Conservation (phyloP, 164 flowering plant species). For the Umbilicus rupestris region DNA sequence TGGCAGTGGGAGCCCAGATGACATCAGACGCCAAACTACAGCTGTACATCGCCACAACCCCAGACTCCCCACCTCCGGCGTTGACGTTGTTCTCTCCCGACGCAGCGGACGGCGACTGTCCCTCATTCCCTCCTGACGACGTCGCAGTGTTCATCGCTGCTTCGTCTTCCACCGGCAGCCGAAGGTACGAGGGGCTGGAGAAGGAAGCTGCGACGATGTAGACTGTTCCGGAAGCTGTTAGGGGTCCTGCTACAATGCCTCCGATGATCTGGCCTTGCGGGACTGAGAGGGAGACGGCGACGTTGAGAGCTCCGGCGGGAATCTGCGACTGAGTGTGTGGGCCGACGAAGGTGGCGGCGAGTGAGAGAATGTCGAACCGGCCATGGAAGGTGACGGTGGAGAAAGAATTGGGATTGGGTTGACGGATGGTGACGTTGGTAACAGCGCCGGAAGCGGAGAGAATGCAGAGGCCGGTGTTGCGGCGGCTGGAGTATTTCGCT, state of each 20-base stretch:
- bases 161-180: constrained; percentile 35
- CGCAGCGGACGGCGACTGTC: constrained; percentile 16
- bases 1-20: constrained; percentile 54
- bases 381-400: constrained; percentile 61
- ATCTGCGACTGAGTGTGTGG: constrained; percentile 17
- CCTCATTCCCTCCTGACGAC: constrained; percentile 13
- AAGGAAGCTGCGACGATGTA: constrained; percentile 43
- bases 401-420: constrained; percentile 41
- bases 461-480: constrained; percentile 39
- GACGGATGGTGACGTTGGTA: constrained; percentile 61
- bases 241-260: constrained; percentile 44
- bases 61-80: no score
- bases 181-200: constrained; percentile 37
- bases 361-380: constrained; percentile 59
- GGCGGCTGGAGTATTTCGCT: constrained; percentile 34
- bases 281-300: constrained; percentile 50
- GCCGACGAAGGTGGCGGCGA: constrained; percentile 48
- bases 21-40: constrained; percentile 47
- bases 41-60: no score
- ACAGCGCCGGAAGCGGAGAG: constrained; percentile 57
- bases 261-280: constrained; percentile 71
- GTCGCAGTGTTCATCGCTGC: constrained; percentile 12
- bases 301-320: constrained; percentile 14
- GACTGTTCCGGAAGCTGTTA: constrained; percentile 47
- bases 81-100: constrained; percentile 9